These are phyloP conservation scores for Rhodotorula graminis DNA, from an alignment of 768 basidiomycete species.

Conservation along the genomic window DNA sequence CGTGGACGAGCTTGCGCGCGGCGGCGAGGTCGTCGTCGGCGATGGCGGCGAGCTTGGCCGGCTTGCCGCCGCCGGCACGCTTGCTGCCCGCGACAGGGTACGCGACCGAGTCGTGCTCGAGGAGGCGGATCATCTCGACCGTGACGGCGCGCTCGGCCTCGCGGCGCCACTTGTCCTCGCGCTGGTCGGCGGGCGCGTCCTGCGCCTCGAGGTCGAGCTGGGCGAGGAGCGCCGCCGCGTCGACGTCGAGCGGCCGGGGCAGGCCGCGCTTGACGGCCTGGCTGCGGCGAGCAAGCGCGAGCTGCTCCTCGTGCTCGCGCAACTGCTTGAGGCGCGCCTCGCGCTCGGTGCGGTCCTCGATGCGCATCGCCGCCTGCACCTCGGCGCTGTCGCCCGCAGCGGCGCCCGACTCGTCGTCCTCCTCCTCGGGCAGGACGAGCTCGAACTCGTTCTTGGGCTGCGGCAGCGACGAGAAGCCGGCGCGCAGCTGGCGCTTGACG, in stretches of 20 bases:
- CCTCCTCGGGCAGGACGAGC: conserved; percentile 82
- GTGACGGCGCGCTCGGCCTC: conserved; percentile 65
- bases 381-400: conserved; percentile 29
- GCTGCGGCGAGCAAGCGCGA: conserved; percentile 74
- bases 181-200: conserved; percentile 46
- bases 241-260: conserved; percentile 79
- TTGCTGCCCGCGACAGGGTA: conserved; percentile 84
- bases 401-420: conserved; percentile 50
- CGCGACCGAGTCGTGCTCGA: conserved; percentile 80
- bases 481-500: conserved; percentile 64
- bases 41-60: conserved; percentile 66
- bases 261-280: conserved; percentile 72
- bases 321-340: conserved; percentile 66
- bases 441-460: conserved; percentile 97
- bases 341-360: conserved; percentile 88
- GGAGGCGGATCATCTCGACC: conserved; percentile 67
- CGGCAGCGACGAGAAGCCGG: conserved; percentile 75
- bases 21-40: conserved; percentile 65
- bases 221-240: conserved; percentile 61
- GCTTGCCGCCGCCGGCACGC: conserved; percentile 59
- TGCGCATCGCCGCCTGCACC: conserved; percentile 50
- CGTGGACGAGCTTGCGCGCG: conserved; percentile 68
- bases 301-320: conserved; percentile 70
- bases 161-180: conserved; percentile 47
- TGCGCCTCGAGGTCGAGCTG: conserved; percentile 53